Evolutionary conservation across 2,329 filamentous ascomycete species (phyloP).

Genomic region (Fulvia fulva): DNA sequence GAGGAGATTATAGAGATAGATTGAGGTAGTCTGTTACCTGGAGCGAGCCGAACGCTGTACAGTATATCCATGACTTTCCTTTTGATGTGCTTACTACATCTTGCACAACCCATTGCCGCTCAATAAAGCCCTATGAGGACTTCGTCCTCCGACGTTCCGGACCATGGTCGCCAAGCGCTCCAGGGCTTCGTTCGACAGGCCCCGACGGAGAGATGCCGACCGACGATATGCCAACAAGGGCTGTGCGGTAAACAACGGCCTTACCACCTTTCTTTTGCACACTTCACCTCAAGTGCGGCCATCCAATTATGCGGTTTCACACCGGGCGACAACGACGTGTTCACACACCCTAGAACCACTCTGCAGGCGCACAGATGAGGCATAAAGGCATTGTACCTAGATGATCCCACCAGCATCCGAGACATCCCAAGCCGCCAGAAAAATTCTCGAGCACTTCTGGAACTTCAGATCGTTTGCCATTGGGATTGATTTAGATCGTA

Average conservation of each 20-base stretch:
- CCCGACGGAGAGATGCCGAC: background rate
- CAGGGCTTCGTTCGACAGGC: background rate
- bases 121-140: background rate
- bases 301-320: background rate
- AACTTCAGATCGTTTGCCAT: no score
- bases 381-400: background rate
- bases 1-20: conserved; percentile 15
- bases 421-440: no score
- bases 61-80: background rate
- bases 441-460: no score
- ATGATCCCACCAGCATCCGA: no score
- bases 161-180: background rate
- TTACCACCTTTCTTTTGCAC: background rate
- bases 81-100: background rate
- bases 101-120: background rate
- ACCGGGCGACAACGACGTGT: background rate
- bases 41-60: background rate
- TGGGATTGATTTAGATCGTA: no score
- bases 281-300: background rate
- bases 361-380: background rate
- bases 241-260: background rate
- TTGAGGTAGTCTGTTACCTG: background rate
- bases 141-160: background rate
- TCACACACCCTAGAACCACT: background rate
- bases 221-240: background rate